Conservation (phyloP, 1,284 basidiomycete genomes). For the Sparassis latifolia region DNA sequence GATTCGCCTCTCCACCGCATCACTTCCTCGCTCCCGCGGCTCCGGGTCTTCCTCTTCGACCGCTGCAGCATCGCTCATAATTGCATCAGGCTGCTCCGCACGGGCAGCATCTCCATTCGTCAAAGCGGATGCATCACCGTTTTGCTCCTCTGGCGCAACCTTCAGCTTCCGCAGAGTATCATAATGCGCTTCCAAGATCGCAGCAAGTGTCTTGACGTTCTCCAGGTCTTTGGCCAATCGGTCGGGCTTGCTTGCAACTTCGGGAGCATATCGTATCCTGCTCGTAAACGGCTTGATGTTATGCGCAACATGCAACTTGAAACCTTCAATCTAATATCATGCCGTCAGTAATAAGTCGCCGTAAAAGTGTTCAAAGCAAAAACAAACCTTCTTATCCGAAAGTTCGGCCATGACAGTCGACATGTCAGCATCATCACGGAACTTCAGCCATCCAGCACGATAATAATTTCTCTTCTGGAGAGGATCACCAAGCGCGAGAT, state of each 20-base stretch:
- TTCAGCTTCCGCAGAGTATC: constrained; percentile 43
- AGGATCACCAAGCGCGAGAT: constrained; percentile 87
- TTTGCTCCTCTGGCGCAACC: constrained; percentile 19
- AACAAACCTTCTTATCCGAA: constrained; percentile 74
- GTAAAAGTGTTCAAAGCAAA: constrained; percentile 1
- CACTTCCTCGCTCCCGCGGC: constrained; percentile 54
- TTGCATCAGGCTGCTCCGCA: constrained; percentile 32
- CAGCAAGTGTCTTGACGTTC: constrained; percentile 65
- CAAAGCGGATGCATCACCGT: constrained; percentile 10
- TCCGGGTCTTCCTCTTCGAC: constrained; percentile 50
- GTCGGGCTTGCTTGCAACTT: constrained; percentile 72
- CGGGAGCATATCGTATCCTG: constrained; percentile 72
- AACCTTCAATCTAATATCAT: constrained; percentile 73
- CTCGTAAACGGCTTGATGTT: constrained; percentile 76
- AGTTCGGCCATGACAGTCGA: constrained; percentile 62
- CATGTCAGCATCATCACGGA: constrained; percentile 80
- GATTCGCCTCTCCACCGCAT: constrained; percentile 68
- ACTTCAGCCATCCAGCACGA: constrained; percentile 88
- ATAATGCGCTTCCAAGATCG: constrained; percentile 67
- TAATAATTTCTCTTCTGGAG: constrained; percentile 86
- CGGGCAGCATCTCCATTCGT: constrained; percentile 13
- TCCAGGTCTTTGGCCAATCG: constrained; percentile 74
- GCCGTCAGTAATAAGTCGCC: constrained; percentile 5
- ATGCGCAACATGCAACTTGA: constrained; percentile 85
- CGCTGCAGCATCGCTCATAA: constrained; percentile 36